Conservation (phyloP, 2,329 filamentous ascomycete species). For the Ustulina deusta region DNA sequence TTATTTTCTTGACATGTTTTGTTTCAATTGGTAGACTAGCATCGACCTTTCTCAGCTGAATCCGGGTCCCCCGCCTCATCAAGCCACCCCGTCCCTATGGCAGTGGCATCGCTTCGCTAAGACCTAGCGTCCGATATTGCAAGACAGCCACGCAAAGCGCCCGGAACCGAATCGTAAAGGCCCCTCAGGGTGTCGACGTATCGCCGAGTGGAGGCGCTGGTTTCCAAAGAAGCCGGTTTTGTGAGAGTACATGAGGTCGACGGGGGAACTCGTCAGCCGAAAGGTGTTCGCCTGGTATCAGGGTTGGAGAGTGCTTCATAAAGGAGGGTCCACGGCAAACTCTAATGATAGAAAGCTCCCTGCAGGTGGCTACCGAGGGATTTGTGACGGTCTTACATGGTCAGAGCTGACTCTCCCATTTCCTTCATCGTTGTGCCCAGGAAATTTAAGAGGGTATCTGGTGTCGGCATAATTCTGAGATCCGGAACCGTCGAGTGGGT, state of each 20-base stretch:
- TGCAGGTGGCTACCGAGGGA: too few species aligned
- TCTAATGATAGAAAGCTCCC: too few species aligned
- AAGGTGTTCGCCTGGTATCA: too few species aligned
- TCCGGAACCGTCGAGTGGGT: too few species aligned
- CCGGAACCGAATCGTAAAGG: conserved; percentile 26
- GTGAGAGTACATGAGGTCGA: conserved; percentile 6
- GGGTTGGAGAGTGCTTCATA: too few species aligned
- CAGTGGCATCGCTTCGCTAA: conserved; percentile 23
- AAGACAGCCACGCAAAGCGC: not conserved
- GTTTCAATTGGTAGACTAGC: conserved; percentile 9
- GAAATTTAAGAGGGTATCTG: too few species aligned
- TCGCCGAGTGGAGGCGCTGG: conserved; percentile 18
- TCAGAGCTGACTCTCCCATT: too few species aligned
- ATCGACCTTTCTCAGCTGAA: not conserved
- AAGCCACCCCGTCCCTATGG: conserved; percentile 32
- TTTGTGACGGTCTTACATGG: too few species aligned
- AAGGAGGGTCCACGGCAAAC: too few species aligned
- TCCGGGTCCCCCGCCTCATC: not conserved
- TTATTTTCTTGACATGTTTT: conserved; percentile 22
- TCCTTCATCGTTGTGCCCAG: too few species aligned
- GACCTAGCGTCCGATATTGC: conserved; percentile 3
- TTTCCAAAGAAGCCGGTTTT: conserved; percentile 31
- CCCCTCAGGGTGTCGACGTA: conserved; percentile 33
- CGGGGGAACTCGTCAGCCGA: too few species aligned
- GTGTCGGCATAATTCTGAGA: too few species aligned